phyloP scores from a whole-genome alignment of 768 basidiomycete species.

The Macrolepiota dolichaula region DNA sequence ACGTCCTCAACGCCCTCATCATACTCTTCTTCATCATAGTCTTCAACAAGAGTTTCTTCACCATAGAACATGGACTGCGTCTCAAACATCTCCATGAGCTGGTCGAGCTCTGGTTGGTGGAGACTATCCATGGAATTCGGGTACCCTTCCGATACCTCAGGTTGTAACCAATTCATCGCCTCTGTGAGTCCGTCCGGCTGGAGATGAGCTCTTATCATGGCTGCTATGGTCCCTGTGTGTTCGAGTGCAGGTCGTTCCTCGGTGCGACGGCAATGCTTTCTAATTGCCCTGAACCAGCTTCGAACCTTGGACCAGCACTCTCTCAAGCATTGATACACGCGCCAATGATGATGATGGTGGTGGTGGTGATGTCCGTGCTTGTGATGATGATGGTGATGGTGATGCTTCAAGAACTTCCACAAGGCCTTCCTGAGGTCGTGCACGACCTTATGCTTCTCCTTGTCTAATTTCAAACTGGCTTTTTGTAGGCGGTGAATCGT shows the following conservation, averaged over 20 bases:
- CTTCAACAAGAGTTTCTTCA: neutral
- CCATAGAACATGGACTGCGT: neutral
- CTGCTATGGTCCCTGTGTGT: no score
- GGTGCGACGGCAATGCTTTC: no score
- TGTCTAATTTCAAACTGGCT: slow-evolving; percentile 52
- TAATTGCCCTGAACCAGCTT: neutral
- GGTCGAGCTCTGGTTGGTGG: neutral
- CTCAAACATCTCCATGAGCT: neutral
- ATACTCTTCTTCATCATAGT: neutral
- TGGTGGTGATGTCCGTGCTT: neutral
- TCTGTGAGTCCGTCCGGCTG: no score
- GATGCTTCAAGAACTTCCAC: slow-evolving; percentile 23
- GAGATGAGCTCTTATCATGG: no score
- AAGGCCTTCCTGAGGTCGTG: slow-evolving; percentile 42
- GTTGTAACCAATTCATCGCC: no score
- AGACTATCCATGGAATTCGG: neutral
- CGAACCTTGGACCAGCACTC: neutral
- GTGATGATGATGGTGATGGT: slow-evolving; percentile 6
- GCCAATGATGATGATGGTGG: neutral
- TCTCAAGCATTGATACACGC: neutral
- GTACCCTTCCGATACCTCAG: no score
- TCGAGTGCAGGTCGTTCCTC: no score
- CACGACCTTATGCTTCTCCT: slow-evolving; percentile 52
- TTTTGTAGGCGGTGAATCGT: slow-evolving; percentile 43
- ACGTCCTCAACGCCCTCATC: neutral